A percentile compares a stretch with the other conserved stretches of the same genome.
Evolutionary conservation across 371 early-diverging fungal genomes (phyloP).

Genomic region (Nematocida sp.): DNA sequence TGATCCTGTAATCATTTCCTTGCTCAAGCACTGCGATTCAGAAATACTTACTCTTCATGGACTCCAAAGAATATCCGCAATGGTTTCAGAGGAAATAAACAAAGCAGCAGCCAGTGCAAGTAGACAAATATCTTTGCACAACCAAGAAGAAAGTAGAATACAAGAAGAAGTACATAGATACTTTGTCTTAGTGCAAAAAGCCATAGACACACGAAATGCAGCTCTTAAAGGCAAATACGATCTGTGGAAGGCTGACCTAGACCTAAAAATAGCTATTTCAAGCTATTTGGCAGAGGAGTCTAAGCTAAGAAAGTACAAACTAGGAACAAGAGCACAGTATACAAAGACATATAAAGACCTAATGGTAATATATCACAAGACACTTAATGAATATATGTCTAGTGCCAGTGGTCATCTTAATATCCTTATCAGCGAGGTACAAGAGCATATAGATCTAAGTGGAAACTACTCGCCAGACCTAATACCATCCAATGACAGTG

Average conservation of each 20-base stretch:
- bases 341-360: neutral
- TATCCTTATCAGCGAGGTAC: slow-evolving; percentile 19
- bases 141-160: neutral
- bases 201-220: neutral
- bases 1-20: slow-evolving; percentile 15
- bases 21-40: slow-evolving; percentile 31
- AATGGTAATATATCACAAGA: slow-evolving; percentile 1
- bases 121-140: neutral
- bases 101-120: neutral
- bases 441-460: neutral
- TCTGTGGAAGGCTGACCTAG: slow-evolving; percentile 39
- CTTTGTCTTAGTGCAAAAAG: neutral
- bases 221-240: neutral
- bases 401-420: neutral
- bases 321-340: neutral
- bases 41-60: slow-evolving; percentile 11
- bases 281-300: slow-evolving; percentile 6
- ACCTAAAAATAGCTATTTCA: slow-evolving; percentile 13
- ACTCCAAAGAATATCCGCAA: slow-evolving; percentile 5
- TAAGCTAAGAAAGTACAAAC: neutral
- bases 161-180: neutral
- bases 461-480: neutral
- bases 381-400: slow-evolving; percentile 13
- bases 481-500: neutral
- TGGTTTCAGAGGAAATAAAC: slow-evolving; percentile 12